phyloP scores from a whole-genome alignment of 306 rosid genomes.

The barrel medic (Medicago truncatula) region MtrunA17r5.0-ANR NC_053043.1:39212501-39213000 shows the following conservation, averaged over 20 bases:
- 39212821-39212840: conserved; percentile 98
- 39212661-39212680: not conserved
- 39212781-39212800: conserved; percentile 90
- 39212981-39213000: conserved; percentile 17
- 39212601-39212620: conserved; percentile 33
- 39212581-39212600: conserved; percentile 23
- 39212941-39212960: conserved; percentile 9
- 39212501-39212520: conserved; percentile 11
- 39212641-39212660: conserved; percentile 21
- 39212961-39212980: conserved; percentile 20
- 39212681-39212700: conserved; percentile 33
- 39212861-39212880: conserved; percentile 25
- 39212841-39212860: conserved; percentile 87
- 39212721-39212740: conserved; percentile 73
- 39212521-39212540: conserved; percentile 31
- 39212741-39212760: conserved; percentile 92
- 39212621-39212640: conserved; percentile 14
- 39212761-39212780: conserved; percentile 78
- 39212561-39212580: conserved; percentile 7
- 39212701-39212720: conserved; percentile 36
- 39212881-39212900: conserved; percentile 39
- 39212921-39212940: conserved; percentile 5
- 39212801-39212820: conserved; percentile 90
- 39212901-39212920: conserved; percentile 39
- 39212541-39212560: conserved; percentile 18